These are phyloP conservation scores for Bretziella fagacearum DNA, from an alignment of 2,329 filamentous ascomycete genomes.

Conservation along the genomic window DNA sequence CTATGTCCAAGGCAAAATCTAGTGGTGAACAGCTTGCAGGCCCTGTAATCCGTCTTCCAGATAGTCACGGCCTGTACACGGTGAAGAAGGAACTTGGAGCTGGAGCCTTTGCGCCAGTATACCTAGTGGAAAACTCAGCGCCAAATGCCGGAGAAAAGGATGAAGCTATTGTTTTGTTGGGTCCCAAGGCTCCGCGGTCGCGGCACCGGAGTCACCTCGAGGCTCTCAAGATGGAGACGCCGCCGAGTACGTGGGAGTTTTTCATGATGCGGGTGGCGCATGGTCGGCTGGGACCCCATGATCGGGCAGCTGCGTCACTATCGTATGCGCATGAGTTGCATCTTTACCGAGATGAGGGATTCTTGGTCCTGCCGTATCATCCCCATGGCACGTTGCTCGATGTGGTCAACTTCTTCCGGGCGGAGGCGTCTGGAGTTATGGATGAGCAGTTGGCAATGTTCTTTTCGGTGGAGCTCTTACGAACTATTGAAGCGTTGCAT, in stretches of 20 bases:
- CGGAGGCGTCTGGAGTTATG: constrained; percentile 56
- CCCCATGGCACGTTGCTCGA: constrained; percentile 89
- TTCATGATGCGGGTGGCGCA: constrained; percentile 81
- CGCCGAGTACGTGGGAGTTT: constrained; percentile 85
- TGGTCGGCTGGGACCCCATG: constrained; percentile 50
- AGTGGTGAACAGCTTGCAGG: constrained; percentile 44
- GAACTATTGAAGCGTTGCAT: constrained; percentile 78
- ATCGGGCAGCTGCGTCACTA: constrained; percentile 60
- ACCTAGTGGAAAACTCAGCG: constrained; percentile 62
- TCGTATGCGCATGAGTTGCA: constrained; percentile 80
- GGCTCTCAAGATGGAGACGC: constrained; percentile 87
- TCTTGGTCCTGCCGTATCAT: constrained; percentile 73
- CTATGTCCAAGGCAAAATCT: constrained; percentile 39
- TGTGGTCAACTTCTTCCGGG: constrained; percentile 70
- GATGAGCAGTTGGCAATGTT: constrained; percentile 92
- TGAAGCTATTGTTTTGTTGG: constrained; percentile 34
- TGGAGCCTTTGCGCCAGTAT: constrained; percentile 89
- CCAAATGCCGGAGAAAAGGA: constrained; percentile 30
- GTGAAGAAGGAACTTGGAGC: constrained; percentile 76
- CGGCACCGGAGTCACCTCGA: constrained; percentile 46
- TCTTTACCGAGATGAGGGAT: constrained; percentile 76
- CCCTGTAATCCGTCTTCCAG: constrained; percentile 50
- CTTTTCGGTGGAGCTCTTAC: constrained; percentile 78
- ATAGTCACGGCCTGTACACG: constrained; percentile 50
- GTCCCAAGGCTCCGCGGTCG: constrained; percentile 41